Evolutionary conservation across 306 rosid genomes (phyloP).

Genomic region (Trifolium dubium): DNA sequence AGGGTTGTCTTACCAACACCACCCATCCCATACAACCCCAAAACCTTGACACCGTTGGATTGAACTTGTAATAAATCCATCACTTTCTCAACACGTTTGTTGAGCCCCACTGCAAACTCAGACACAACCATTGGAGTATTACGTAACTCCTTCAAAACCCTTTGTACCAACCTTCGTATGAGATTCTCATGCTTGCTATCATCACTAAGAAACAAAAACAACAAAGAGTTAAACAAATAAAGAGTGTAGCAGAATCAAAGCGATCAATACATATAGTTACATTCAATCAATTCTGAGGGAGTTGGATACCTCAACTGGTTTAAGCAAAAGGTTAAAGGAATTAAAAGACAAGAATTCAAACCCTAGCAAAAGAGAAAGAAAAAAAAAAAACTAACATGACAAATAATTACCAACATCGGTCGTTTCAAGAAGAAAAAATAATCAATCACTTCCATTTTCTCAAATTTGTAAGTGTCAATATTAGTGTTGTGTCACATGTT

Average conservation of each 20-base stretch:
- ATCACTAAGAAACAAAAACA: constrained; percentile 31
- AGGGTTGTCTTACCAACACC: constrained; percentile 79
- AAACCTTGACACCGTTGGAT: constrained; percentile 48
- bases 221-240: neutral
- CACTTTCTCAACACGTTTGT: constrained; percentile 43
- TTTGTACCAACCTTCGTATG: constrained; percentile 41
- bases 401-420: too few relatives aligned
- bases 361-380: too few relatives aligned
- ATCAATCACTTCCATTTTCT: too few relatives aligned
- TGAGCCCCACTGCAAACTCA: constrained; percentile 58
- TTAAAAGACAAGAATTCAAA: too few relatives aligned
- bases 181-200: constrained; percentile 29
- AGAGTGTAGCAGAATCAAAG: neutral
- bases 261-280: too few relatives aligned
- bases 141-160: constrained; percentile 49
- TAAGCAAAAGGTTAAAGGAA: too few relatives aligned
- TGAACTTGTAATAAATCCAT: constrained; percentile 40
- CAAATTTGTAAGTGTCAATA: too few relatives aligned
- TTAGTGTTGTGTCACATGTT: too few relatives aligned
- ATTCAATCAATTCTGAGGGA: too few relatives aligned
- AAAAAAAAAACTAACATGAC: too few relatives aligned
- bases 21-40: constrained; percentile 68
- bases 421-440: too few relatives aligned
- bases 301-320: too few relatives aligned
- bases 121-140: constrained; percentile 55